Base-by-base conservation (phyloP, 257 asterid genomes). In the Nicotiana undulata region DNA sequence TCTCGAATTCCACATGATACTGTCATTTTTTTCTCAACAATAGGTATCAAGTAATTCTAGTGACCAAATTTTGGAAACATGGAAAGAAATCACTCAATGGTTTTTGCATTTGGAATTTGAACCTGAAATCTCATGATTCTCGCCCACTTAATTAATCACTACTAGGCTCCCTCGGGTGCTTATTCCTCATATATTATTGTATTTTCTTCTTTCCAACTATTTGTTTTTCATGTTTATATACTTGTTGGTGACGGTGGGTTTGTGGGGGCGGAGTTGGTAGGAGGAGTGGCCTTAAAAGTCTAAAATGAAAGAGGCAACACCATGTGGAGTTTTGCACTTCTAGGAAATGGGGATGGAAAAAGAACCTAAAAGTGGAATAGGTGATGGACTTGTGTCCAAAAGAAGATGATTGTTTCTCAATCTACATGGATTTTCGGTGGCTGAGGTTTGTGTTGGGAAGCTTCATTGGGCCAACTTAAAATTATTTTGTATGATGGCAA, bases 211-310 rank as follows among this genome's bases (percentile, higher is more conserved):
- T 68, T 40, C 18, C 20, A 40, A 20, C 12, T 70, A 44, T 20
- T 70, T 44, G 61, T 74, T 74, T 72, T 72, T 6, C 0, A 72
- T 6, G 8, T 46, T 44, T 46, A 72, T 10, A 6, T 49, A 26
- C 24, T 16, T 49, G 26, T 74, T 26, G 79, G 26, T 74, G 79
- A 15, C 61, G 79, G 61, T 74, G 61, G 55, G 79, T 74, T 74
- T 74, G 79, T 74, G 79, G 79, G 78, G 63, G 61, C 17, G 13
- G 78, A 74, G 79, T 74, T 74, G 79, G 79, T 74, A 15, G 78
- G 61, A 72, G 44, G 49, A 1, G 56, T 10, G 61, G 61, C 4
- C 61, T 26, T 49, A 74, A 46, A 74, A 74, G 78, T 74, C 61
- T 11, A 74, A 46, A 72, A 46, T 49, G 40, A 46, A 74, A 49